Evolutionary conservation across 108 stramenopile species (phyloP), one percentile per base, ranked within the genome.

Genomic region (Stephanodiscus minutulus): DNA sequence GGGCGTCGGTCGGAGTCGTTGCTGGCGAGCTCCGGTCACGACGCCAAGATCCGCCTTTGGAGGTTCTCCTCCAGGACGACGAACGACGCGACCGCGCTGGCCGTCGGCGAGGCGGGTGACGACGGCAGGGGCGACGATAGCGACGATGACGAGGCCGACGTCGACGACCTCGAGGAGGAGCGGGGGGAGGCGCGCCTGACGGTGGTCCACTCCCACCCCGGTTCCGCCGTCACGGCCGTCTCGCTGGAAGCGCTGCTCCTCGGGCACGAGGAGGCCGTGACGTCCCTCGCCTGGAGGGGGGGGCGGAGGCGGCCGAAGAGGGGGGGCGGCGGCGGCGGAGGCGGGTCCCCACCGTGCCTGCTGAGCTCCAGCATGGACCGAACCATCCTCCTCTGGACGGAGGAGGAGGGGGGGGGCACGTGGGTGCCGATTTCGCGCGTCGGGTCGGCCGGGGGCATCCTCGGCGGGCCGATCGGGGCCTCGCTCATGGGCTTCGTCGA

Each of bases 381-480:
- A 27, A 82, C 86, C 44, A 87, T 96, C 60, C 77, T 93, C 5
- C 72, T 96, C 35, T 96, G 94, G 94, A 79, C 74, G 74, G 79
- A 82, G 48, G 63, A 65, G 62, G 58, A 43, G 10, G 63, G 52
- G 31, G 74, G 66, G 4, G 90, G 90, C 15, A 84, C 88, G n/a
- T 96, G 91, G 91, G 78, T 85, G 1, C 91, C 94, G 2, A 67
- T 93, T 18, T 82, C 91, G 13, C 86, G 91, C 33, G 91, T 96
- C n/a, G 94, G 94, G n/a, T 84, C 89, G 66, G 90, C 91, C 12
- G 90, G 94, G 41, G 94, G 94, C 1, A 91, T 96, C 11, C 54
- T 96, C 15, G 94, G 94, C 29, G 94, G 91, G 0, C 79, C 87
- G 0, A 82, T 93, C 52, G 94, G 94, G 6, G 80, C 89, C 13